Percentiles rank a stretch among this genome's conserved stretches.
Evolutionary conservation across 352 stramenopile species (phyloP).

Genomic region (Phytophthora chlamydospora): DNA sequence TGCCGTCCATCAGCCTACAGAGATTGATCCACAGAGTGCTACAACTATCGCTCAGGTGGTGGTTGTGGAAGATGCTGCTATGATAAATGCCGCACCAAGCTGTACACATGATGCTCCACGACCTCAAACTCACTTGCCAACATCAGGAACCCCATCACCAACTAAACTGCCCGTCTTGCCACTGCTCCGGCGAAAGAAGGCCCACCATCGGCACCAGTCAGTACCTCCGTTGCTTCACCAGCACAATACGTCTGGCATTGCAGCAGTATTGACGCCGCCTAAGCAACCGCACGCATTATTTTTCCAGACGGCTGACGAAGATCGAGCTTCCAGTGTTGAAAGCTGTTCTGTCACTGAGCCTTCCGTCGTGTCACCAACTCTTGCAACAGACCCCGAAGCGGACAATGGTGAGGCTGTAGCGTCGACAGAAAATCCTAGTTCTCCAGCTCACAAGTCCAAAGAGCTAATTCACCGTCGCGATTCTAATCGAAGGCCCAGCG

Average conservation of each 20-base stretch:
- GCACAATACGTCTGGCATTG: constrained; percentile 1
- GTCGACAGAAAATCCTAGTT: neutral
- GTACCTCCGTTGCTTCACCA: constrained; percentile 17
- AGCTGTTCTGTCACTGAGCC: constrained; percentile 17
- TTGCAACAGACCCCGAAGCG: constrained; percentile 3
- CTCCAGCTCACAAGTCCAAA: constrained; percentile 3
- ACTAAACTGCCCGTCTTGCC: constrained; percentile 11
- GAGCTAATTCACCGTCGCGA: constrained; percentile 3
- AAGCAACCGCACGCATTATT: constrained; percentile 32
- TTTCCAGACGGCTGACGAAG: constrained; percentile 26
- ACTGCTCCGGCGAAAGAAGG: constrained; percentile 27
- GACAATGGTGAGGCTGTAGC: constrained; percentile 1
- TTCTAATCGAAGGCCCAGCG: constrained; percentile 15
- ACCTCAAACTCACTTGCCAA: neutral
- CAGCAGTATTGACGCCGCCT: constrained; percentile 3
- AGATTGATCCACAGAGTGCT: neutral
- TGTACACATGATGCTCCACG: neutral
- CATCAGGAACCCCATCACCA: neutral
- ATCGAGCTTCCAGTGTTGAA: constrained; percentile 18
- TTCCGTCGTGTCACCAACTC: constrained; percentile 13
- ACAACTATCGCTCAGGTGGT: neutral
- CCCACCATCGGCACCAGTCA: constrained; percentile 22
- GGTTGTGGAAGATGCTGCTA: neutral
- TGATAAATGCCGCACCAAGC: neutral
- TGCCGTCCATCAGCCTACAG: neutral